A percentile compares a stretch with the other conserved stretches of the same genome.
Conservation (phyloP, 768 basidiomycete species). For the Xerocomellus chrysenteron region DNA sequence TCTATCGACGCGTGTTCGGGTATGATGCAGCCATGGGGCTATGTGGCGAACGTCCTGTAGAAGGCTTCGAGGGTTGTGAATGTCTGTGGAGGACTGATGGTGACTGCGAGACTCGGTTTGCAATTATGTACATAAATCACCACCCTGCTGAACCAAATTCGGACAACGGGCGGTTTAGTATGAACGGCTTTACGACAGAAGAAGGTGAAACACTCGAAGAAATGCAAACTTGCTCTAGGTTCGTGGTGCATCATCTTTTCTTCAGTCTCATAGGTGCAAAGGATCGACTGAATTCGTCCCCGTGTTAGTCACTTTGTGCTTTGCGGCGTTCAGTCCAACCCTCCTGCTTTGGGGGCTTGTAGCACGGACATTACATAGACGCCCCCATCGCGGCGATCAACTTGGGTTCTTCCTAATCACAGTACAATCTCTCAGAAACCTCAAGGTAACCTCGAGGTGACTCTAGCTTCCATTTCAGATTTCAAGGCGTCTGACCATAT, state of each 20-base stretch:
- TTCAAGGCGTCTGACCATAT: neutral
- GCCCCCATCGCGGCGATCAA: neutral
- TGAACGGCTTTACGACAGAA: too few relatives aligned
- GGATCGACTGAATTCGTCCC: neutral
- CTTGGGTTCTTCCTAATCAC: neutral
- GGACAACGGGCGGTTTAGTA: too few relatives aligned
- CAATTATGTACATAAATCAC: too few relatives aligned
- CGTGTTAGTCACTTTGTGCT: too few relatives aligned
- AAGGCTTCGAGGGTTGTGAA: conserved; percentile 12
- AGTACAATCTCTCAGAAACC: neutral
- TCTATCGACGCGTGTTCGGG: neutral
- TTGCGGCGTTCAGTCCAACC: neutral
- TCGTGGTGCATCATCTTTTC: neutral
- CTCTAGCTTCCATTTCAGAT: neutral
- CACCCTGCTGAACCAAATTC: too few relatives aligned
- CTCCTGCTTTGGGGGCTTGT: neutral
- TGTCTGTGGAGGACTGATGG: too few relatives aligned
- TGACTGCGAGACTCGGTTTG: too few relatives aligned
- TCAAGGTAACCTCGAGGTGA: neutral
- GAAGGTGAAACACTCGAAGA: too few relatives aligned
- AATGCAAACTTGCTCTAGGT: too few relatives aligned
- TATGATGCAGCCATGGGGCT: neutral
- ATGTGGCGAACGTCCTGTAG: neutral
- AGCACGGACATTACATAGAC: too few relatives aligned
- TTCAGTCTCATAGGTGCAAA: neutral